These are phyloP conservation scores for Plasmopara muralis DNA, from an alignment of 352 stramenopile species.

Conservation along the genomic window DNA sequence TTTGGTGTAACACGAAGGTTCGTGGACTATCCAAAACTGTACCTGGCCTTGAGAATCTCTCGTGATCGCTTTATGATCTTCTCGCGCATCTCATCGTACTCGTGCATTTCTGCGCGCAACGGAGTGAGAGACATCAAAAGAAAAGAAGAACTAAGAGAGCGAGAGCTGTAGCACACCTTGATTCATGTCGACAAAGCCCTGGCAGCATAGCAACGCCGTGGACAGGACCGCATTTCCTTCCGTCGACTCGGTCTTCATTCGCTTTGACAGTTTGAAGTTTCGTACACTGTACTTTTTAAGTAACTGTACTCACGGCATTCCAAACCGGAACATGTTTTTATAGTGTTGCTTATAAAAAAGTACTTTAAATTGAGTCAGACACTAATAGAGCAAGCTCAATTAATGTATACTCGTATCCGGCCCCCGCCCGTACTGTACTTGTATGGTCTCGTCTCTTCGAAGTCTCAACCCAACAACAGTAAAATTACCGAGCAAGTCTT, in stretches of 20 bases:
- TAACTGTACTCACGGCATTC: background rate
- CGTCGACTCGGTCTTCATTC: conserved; percentile 10
- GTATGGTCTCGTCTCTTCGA: conserved; percentile 5
- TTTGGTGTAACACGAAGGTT: background rate
- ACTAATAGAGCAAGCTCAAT: too few relatives aligned
- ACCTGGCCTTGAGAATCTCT: conserved; percentile 92
- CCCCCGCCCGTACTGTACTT: background rate
- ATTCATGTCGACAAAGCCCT: conserved; percentile 57
- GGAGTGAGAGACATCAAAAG: background rate
- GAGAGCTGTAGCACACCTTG: conserved; percentile 10
- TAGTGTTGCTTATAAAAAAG: too few relatives aligned
- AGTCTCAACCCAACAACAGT: conserved; percentile 15
- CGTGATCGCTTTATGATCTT: conserved; percentile 92
- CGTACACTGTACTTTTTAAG: background rate
- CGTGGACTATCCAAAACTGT: background rate
- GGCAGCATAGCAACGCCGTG: conserved; percentile 25
- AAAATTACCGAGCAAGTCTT: conserved; percentile 11
- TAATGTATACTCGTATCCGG: background rate
- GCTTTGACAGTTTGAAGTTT: conserved; percentile 12
- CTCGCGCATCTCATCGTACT: conserved; percentile 89
- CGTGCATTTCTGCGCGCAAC: conserved; percentile 68
- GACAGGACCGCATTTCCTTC: conserved; percentile 2
- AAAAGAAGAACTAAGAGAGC: background rate
- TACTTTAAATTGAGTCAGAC: too few relatives aligned
- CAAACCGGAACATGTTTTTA: background rate